phyloP scores from a whole-genome alignment of 1,284 basidiomycete species.

The Hypsizygus ulmarius region DNA sequence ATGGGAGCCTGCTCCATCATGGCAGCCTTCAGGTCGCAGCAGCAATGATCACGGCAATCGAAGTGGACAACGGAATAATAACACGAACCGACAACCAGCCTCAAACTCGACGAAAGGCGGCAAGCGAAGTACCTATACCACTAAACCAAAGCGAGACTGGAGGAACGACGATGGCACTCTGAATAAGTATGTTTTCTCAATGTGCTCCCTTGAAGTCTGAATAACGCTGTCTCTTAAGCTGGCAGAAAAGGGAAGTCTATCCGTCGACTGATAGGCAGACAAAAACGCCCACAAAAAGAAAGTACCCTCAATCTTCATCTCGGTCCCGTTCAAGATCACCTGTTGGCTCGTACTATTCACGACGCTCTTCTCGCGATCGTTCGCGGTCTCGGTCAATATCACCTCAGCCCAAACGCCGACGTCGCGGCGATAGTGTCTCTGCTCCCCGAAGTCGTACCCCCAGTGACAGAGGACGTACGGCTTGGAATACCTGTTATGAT shows the following conservation, averaged over 20 bases:
- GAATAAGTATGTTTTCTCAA: constrained; percentile 55
- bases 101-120: constrained; percentile 31
- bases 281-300: constrained; percentile 31
- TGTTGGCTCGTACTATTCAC: constrained; percentile 59
- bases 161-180: constrained; percentile 58
- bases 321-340: constrained; percentile 56
- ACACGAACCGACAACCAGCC: constrained; percentile 26
- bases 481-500: constrained; percentile 22
- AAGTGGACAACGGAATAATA: constrained; percentile 38
- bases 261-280: constrained; percentile 34
- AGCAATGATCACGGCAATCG: constrained; percentile 35
- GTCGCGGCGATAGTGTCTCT: constrained; percentile 46
- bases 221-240: constrained; percentile 18
- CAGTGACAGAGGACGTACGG: constrained; percentile 32
- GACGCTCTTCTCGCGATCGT: constrained; percentile 59
- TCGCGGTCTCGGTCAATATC: constrained; percentile 60
- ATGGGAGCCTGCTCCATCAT: constrained; percentile 65
- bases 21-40: constrained; percentile 45
- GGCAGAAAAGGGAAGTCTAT: constrained; percentile 24
- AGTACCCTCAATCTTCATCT: constrained; percentile 52
- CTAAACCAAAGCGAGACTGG: constrained; percentile 56
- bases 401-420: constrained; percentile 52
- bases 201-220: constrained; percentile 9
- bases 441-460: constrained; percentile 37
- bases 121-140: constrained; percentile 35